phyloP scores from a whole-genome alignment of 225 moss, liverwort and hornwort species.

The Pseudoscleropodium purum region DNA sequence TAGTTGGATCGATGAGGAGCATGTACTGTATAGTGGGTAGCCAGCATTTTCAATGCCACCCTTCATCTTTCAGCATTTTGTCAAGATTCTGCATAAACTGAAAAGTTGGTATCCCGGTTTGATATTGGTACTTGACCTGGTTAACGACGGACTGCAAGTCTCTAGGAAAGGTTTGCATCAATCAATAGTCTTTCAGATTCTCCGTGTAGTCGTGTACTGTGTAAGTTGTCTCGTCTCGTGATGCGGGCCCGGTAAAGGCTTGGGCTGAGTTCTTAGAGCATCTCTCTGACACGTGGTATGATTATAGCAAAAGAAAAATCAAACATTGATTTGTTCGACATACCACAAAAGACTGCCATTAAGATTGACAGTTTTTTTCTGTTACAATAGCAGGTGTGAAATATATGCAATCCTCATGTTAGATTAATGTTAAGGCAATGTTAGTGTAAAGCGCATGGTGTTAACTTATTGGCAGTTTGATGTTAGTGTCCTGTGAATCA shows the following conservation, averaged over 20 bases:
- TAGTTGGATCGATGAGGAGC: not conserved
- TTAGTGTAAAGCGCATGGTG: no score
- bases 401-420: not conserved
- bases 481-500: not conserved
- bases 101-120: not conserved
- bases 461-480: not conserved
- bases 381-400: not conserved
- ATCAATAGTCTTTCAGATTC: not conserved
- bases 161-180: not conserved
- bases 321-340: no score
- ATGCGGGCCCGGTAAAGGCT: not conserved
- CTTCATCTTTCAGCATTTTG: not conserved
- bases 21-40: not conserved
- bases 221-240: not conserved
- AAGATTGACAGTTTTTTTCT: not conserved
- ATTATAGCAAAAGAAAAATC: not conserved
- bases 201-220: not conserved
- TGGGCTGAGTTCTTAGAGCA: not conserved
- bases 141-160: not conserved
- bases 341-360: not conserved
- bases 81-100: not conserved
- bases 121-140: not conserved
- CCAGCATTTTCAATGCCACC: not conserved
- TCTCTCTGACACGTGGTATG: not conserved
- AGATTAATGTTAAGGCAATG: not conserved